phyloP scores from a whole-genome alignment of 768 basidiomycete species.

The Daedaleopsis nitida region DNA sequence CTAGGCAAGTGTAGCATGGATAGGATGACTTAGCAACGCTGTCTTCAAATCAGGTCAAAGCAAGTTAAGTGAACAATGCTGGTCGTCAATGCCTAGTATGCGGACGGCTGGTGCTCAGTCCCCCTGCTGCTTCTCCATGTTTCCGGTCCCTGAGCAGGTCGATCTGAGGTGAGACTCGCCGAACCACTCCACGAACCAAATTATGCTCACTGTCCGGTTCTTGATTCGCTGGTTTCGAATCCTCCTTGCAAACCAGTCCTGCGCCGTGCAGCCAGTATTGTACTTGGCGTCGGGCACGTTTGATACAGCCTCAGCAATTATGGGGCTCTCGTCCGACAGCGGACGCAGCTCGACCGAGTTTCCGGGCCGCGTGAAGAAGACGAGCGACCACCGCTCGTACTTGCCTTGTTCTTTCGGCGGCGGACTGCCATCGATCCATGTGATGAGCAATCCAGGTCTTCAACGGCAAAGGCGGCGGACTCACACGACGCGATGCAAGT shows the following conservation, averaged over 20 bases:
- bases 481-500: constrained; percentile 64
- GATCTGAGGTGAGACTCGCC: background rate
- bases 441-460: background rate
- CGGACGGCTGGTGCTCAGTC: constrained; percentile 23
- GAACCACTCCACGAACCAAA: background rate
- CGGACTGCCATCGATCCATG: constrained; percentile 30
- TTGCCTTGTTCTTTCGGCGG: constrained; percentile 59
- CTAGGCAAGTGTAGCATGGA: no score
- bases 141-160: constrained; percentile 21
- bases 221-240: constrained; percentile 42
- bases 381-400: constrained; percentile 64
- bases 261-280: constrained; percentile 38
- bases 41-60: no score
- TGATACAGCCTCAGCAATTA: constrained; percentile 48
- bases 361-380: constrained; percentile 67
- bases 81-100: background rate
- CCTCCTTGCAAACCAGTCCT: constrained; percentile 44
- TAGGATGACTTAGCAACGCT: no score
- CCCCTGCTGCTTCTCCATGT: constrained; percentile 27
- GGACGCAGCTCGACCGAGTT: constrained; percentile 53
- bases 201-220: constrained; percentile 40
- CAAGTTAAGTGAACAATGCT: no score
- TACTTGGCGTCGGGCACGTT: constrained; percentile 36
- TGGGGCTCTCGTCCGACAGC: constrained; percentile 49
- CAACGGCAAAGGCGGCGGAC: constrained; percentile 20